Conservation (phyloP, 805 yeast genomes). For the Torulaspora microellipsoides region DNA sequence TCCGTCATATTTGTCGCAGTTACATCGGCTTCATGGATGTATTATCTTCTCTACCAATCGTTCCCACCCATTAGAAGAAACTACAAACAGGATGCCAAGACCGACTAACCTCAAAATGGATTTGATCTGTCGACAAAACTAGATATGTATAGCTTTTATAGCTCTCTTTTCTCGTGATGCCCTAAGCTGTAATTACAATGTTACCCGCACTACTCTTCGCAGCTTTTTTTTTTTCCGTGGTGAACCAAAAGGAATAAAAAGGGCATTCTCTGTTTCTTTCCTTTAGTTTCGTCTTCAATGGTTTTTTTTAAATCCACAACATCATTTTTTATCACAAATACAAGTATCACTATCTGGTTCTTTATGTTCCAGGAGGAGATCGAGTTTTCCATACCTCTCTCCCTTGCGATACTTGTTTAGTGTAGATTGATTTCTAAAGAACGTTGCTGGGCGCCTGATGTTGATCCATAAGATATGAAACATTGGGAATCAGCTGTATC, state of each 20-base stretch:
- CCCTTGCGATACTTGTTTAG: constrained; percentile 19
- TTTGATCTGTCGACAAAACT: too few relatives aligned
- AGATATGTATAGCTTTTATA: too few relatives aligned
- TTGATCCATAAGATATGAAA: constrained; percentile 33
- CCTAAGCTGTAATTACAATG: too few relatives aligned
- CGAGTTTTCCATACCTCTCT: constrained; percentile 15
- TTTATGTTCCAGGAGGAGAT: constrained; percentile 6
- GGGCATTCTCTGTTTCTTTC: too few relatives aligned
- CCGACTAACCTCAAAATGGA: too few relatives aligned
- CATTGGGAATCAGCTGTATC: constrained; percentile 42
- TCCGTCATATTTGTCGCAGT: constrained; percentile 47
- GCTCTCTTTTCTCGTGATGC: too few relatives aligned
- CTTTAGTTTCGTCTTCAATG: too few relatives aligned
- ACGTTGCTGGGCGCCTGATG: constrained; percentile 43
- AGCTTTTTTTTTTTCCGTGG: too few relatives aligned
- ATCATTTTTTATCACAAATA: constrained; percentile 27
- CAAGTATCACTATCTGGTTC: constrained; percentile 3
- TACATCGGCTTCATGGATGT: constrained; percentile 35
- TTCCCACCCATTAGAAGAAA: constrained; percentile 23
- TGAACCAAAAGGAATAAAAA: too few relatives aligned
- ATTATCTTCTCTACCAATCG: constrained; percentile 30
- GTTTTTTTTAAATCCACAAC: constrained; percentile 19
- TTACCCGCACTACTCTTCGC: too few relatives aligned
- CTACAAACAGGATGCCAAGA: too few relatives aligned
- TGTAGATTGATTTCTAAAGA: constrained; percentile 31